phyloP scores from a whole-genome alignment of 2,329 filamentous ascomycete species.

The Aspergillus sp. region DNA sequence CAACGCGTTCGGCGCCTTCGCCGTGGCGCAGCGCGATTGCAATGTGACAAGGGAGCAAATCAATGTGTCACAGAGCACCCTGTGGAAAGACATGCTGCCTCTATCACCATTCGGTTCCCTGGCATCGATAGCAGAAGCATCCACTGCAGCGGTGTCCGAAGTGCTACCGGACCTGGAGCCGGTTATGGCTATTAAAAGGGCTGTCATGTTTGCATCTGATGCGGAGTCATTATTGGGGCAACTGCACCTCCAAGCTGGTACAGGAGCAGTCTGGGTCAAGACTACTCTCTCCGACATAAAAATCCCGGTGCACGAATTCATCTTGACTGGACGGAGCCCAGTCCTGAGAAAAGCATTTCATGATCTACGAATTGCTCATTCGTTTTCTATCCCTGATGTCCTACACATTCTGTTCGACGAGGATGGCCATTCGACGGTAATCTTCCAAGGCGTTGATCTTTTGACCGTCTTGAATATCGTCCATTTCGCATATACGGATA shows the following conservation, averaged over 20 bases:
- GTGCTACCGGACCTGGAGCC: conserved; percentile 25
- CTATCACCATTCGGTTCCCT: conserved; percentile 69
- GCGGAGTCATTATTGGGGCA: conserved; percentile 42
- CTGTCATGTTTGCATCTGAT: conserved; percentile 44
- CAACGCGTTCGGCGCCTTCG: conserved; percentile 86
- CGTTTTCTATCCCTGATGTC: conserved; percentile 59
- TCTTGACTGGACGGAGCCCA: conserved; percentile 72
- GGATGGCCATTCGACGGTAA: conserved; percentile 57
- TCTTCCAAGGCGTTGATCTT: conserved; percentile 71
- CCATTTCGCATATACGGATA: conserved; percentile 78
- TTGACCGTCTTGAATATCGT: conserved; percentile 76
- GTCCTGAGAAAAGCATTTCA: conserved; percentile 63
- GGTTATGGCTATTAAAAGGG: conserved; percentile 35
- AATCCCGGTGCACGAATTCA: conserved; percentile 80
- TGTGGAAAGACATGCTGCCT: conserved; percentile 72
- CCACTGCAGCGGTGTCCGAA: conserved; percentile 39
- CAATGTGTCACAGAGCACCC: conserved; percentile 60
- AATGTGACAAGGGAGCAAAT: conserved; percentile 75
- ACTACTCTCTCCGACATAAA: conserved; percentile 65
- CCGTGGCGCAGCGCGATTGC: conserved; percentile 79
- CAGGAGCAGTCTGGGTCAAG: conserved; percentile 41
- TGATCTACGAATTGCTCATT: conserved; percentile 55
- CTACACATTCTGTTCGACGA: conserved; percentile 56
- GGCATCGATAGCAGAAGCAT: conserved; percentile 30
- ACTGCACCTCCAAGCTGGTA: conserved; percentile 20